Evolutionary conservation across 805 yeast genomes (phyloP).

Genomic region (Helenozyma rhizophorensis): DNA sequence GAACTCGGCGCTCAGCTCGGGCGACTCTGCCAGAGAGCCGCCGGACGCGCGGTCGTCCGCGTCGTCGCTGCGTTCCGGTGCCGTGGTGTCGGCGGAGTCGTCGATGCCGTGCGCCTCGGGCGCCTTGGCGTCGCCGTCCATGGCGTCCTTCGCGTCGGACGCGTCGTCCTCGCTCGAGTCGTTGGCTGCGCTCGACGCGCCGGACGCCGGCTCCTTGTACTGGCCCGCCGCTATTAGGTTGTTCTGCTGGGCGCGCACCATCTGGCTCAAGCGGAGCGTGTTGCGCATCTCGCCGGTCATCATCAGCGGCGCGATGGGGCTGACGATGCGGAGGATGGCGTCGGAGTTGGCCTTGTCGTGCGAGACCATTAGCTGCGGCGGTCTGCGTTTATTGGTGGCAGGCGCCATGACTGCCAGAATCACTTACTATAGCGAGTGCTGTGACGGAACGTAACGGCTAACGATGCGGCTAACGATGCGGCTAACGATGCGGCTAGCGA

Average conservation of each 20-base stretch:
- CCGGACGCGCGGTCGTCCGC: too few relatives aligned
- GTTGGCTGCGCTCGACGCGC: not conserved
- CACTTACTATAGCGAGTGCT: too few relatives aligned
- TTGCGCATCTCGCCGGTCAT: slow-evolving; percentile 13
- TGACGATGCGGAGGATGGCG: slow-evolving; percentile 12
- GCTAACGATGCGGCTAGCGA: too few relatives aligned
- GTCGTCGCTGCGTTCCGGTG: too few relatives aligned
- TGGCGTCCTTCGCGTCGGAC: too few relatives aligned
- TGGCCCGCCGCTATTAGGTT: slow-evolving; percentile 11
- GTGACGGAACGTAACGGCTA: too few relatives aligned
- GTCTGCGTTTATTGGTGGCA: slow-evolving; percentile 8
- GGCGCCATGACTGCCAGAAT: slow-evolving; percentile 9
- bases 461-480: too few relatives aligned
- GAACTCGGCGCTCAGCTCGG: slow-evolving; percentile 6
- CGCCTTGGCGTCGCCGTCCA: too few relatives aligned
- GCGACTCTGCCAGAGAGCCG: too few relatives aligned
- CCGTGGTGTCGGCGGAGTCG: too few relatives aligned
- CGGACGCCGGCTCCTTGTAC: slow-evolving; percentile 1
- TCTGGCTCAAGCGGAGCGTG: slow-evolving; percentile 13
- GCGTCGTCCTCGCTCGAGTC: not conserved
- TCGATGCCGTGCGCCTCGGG: too few relatives aligned
- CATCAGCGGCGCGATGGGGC: slow-evolving; percentile 13
- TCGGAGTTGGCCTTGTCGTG: slow-evolving; percentile 9
- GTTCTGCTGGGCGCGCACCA: slow-evolving; percentile 14
- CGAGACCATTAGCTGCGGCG: slow-evolving; percentile 11